Evolutionary conservation across 2,329 filamentous ascomycete species (phyloP), one percentile per base, ranked within the genome.

Genomic region (Ceratocystis eucalypticola): DNA sequence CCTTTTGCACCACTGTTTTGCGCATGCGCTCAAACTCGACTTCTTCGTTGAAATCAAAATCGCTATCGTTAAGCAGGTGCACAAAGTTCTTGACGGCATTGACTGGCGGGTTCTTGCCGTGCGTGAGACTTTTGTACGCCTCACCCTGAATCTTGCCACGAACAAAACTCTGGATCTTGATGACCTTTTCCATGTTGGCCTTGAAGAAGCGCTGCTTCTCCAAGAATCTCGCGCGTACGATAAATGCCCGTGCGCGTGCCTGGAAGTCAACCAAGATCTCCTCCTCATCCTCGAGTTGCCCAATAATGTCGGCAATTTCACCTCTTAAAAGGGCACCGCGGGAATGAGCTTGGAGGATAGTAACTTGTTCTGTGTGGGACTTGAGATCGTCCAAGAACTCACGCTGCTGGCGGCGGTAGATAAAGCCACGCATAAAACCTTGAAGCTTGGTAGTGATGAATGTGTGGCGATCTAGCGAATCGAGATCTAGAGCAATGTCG

Each of bases 1-100:
- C 94, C 74, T 97, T 92, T 73, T 97, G 92, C 5, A 99, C 92
- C 17, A 99, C 94, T 3, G 90, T 95, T 79, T 97, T 96, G 65
- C 95, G 85, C 73, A 97, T 80, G 61, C 92, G 85, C 75, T 99
- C 94, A 70, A 97, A 96, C 74, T 99, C 94, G 64, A 99, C 87
- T 74, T 99, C 94, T 74, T 97, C 93, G 73, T 99, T 96, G 76
- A 99, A 99, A 74, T 99, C 94, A 72, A 99, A 96, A 73, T 96
- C 93, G 72, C 91, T 97, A 76, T 99, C 94, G 72, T 97, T 99
- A 67, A 99, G 85, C 46, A 99, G 81, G 75, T 99, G 94, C 1
- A 99, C 91, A 74, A 99, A 99, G 74, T 95, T 95, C 79, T 97
- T 96, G 73, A 99, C 90, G 0, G 95, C 96, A 48, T 91, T 91